These are phyloP conservation scores for Mucor mucedo DNA, from an alignment of 371 early-diverging fungal species.

Conservation along the genomic window DNA sequence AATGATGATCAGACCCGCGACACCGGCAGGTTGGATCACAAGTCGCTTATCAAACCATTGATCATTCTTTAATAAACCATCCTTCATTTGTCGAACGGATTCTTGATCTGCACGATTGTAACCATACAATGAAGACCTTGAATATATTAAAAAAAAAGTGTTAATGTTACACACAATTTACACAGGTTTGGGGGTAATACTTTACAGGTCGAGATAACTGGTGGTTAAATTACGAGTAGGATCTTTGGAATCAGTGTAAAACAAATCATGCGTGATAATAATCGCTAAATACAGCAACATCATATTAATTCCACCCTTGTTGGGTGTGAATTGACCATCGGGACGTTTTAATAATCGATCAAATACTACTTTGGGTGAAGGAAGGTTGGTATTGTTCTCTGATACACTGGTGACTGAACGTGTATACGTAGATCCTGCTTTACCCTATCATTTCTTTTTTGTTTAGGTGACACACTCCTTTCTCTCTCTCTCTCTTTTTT, in stretches of 20 bases:
- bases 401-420: constrained; percentile 38
- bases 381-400: constrained; percentile 34
- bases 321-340: constrained; percentile 37
- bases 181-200: not conserved
- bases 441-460: constrained; percentile 31
- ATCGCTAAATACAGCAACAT: constrained; percentile 53
- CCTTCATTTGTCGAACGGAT: constrained; percentile 43
- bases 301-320: constrained; percentile 48
- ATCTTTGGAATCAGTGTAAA: constrained; percentile 45
- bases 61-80: constrained; percentile 56
- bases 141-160: not conserved
- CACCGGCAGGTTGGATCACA: constrained; percentile 54
- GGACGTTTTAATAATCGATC: constrained; percentile 42
- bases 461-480: not conserved
- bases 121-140: constrained; percentile 53
- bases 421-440: constrained; percentile 47
- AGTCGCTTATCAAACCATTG: constrained; percentile 57
- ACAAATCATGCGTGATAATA: constrained; percentile 62
- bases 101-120: constrained; percentile 42
- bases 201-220: constrained; percentile 53
- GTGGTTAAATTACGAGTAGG: constrained; percentile 53
- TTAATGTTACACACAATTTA: not conserved
- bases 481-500: not conserved
- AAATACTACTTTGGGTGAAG: constrained; percentile 40
- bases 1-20: constrained; percentile 45